Conservation (phyloP, 495 filamentous ascomycete genomes). For the Trichoderma reesei region DNA sequence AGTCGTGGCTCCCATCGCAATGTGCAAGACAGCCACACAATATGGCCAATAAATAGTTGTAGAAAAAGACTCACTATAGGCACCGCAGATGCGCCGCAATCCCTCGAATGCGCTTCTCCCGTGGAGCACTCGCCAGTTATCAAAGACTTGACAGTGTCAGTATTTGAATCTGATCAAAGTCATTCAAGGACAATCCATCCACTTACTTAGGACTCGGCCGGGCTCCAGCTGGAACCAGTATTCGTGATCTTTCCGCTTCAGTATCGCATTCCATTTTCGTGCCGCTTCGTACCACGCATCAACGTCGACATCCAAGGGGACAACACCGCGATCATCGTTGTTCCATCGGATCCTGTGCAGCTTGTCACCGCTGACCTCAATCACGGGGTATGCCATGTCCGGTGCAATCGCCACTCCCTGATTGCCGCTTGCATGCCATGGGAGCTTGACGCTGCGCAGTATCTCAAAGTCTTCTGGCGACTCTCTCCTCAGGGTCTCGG, state of each 20-base stretch:
- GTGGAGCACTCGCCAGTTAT: slow-evolving; percentile 92
- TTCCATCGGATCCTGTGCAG: slow-evolving; percentile 81
- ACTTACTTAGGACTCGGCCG: slow-evolving; percentile 64
- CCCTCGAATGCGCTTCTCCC: slow-evolving; percentile 73
- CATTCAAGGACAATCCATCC: not conserved
- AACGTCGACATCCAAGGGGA: slow-evolving; percentile 31
- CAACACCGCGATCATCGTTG: slow-evolving; percentile 68
- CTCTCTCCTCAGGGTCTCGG: slow-evolving; percentile 40
- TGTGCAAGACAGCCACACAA: no score
- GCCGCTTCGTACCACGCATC: slow-evolving; percentile 72
- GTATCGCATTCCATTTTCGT: slow-evolving; percentile 49
- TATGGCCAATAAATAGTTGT: no score
- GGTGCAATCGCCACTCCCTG: slow-evolving; percentile 69
- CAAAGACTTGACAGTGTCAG: slow-evolving; percentile 53
- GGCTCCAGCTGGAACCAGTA: slow-evolving; percentile 72
- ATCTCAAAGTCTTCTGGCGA: slow-evolving; percentile 39
- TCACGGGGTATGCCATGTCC: slow-evolving; percentile 52
- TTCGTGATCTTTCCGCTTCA: slow-evolving; percentile 43
- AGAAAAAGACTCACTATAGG: slow-evolving; percentile 55
- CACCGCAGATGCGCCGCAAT: slow-evolving; percentile 78
- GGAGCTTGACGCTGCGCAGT: slow-evolving; percentile 44
- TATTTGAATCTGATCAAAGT: not conserved
- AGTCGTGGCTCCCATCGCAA: no score
- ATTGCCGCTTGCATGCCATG: slow-evolving; percentile 78
- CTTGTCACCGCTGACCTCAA: slow-evolving; percentile 30